Evolutionary conservation across 2,329 filamentous ascomycete genomes (phyloP).

Genomic region (Aschersonia sp.): DNA sequence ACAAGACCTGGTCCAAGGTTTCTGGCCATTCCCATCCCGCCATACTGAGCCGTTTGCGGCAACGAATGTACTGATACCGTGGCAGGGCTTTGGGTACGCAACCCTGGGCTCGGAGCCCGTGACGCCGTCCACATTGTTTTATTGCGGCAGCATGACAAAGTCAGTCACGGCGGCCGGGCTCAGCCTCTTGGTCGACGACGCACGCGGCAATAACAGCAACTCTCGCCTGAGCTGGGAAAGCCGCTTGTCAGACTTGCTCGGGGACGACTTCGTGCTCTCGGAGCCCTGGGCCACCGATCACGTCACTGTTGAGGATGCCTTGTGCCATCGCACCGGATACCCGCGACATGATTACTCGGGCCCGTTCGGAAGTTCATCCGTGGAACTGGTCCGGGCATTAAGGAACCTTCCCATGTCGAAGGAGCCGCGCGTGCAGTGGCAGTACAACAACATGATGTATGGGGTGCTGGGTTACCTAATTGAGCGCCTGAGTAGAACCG

Average conservation of each 20-base stretch:
- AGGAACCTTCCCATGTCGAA: conserved; percentile 26
- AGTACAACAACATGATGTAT: conserved; percentile 36
- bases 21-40: neutral
- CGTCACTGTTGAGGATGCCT: conserved; percentile 33
- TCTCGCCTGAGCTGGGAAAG: conserved; percentile 29
- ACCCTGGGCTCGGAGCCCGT: conserved; percentile 19
- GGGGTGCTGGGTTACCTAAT: conserved; percentile 24
- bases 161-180: conserved; percentile 33
- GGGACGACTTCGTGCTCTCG: conserved; percentile 30
- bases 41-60: neutral
- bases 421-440: conserved; percentile 25
- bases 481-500: conserved; percentile 17
- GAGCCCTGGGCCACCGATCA: conserved; percentile 26
- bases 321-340: conserved; percentile 34
- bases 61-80: neutral
- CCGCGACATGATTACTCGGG: conserved; percentile 21
- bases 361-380: neutral
- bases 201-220: conserved; percentile 15
- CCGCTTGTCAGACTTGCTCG: conserved; percentile 25
- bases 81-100: conserved; percentile 25
- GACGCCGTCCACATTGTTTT: conserved; percentile 33
- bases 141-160: conserved; percentile 38
- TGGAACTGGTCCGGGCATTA: conserved; percentile 17
- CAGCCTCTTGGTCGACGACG: conserved; percentile 26
- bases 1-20: conserved; percentile 20